Conservation (phyloP, 768 basidiomycete species). For the Rhodotorula babjevae region DNA sequence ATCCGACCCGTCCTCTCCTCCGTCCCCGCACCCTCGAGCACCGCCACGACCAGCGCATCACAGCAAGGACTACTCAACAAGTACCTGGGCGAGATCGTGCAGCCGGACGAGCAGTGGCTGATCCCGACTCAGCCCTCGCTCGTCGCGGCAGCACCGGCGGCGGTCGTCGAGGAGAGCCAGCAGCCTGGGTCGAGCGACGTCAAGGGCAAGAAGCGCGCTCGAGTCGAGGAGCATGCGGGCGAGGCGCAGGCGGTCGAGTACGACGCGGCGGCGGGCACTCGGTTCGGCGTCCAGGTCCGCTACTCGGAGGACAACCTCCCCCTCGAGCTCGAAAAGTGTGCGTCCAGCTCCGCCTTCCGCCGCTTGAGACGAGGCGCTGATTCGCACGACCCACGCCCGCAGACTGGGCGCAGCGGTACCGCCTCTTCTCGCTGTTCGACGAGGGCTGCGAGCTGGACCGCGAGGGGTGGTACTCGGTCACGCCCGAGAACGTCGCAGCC, state of each 20-base stretch:
- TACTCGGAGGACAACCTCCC: conserved; percentile 20
- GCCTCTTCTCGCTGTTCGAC: conserved; percentile 67
- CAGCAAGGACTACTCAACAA: not conserved
- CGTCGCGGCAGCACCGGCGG: no score
- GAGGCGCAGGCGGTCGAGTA: not conserved
- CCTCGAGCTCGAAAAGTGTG: conserved; percentile 39
- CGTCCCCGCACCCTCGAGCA: conserved; percentile 1
- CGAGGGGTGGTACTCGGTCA: conserved; percentile 93
- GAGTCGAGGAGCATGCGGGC: not conserved
- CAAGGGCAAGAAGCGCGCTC: conserved; percentile 32
- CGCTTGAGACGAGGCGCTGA: not conserved
- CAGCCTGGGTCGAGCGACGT: conserved; percentile 1
- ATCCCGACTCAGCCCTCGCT: conserved; percentile 29
- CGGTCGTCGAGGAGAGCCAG: not conserved
- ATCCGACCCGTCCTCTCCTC: conserved; percentile 27
- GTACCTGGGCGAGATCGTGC: not conserved
- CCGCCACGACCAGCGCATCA: not conserved
- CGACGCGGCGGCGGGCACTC: conserved; percentile 4
- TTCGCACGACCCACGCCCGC: not conserved
- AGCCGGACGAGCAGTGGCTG: conserved; percentile 6
- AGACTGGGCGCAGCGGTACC: conserved; percentile 83
- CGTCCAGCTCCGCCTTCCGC: not conserved
- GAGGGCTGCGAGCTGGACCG: conserved; percentile 81
- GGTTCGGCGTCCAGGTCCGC: conserved; percentile 19
- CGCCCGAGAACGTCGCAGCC: conserved; percentile 83